Conservation (phyloP, 2,329 filamentous ascomycete genomes). For the Blastomyces percursus region DNA sequence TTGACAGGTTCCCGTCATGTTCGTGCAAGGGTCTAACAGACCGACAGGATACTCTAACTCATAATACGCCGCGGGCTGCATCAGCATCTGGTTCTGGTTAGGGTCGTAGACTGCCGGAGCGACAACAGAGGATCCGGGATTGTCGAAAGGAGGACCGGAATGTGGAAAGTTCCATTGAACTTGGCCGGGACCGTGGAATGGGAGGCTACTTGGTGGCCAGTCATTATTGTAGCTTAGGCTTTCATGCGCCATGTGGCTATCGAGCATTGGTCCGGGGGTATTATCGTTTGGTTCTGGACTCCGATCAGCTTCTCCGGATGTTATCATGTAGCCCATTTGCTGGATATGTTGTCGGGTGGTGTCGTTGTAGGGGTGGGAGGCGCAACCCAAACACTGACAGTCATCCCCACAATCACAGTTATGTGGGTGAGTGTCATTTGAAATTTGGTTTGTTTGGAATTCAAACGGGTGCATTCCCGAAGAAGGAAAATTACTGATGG, state of each 20-base stretch:
- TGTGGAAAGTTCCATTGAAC: neutral
- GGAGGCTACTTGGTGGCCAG: conserved; percentile 10
- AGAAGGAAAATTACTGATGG: neutral
- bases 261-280: conserved; percentile 17
- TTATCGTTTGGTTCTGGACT: conserved; percentile 15
- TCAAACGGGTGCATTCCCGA: neutral
- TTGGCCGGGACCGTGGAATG: neutral
- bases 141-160: conserved; percentile 11
- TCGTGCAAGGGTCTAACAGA: conserved; percentile 33
- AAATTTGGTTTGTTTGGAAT: neutral
- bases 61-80: conserved; percentile 34
- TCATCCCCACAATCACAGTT: conserved; percentile 34
- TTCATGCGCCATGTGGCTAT: conserved; percentile 12
- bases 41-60: conserved; percentile 34
- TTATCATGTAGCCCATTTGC: conserved; percentile 36
- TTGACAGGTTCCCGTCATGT: conserved; percentile 41
- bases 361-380: conserved; percentile 37
- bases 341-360: conserved; percentile 37
- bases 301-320: conserved; percentile 23
- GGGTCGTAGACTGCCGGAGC: conserved; percentile 4
- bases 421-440: neutral
- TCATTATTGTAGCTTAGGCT: conserved; percentile 13
- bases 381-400: conserved; percentile 38
- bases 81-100: conserved; percentile 20
- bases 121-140: neutral